Evolutionary conservation across 2,329 filamentous ascomycete species (phyloP).

Genomic region (Colletotrichum tropicicola): DNA sequence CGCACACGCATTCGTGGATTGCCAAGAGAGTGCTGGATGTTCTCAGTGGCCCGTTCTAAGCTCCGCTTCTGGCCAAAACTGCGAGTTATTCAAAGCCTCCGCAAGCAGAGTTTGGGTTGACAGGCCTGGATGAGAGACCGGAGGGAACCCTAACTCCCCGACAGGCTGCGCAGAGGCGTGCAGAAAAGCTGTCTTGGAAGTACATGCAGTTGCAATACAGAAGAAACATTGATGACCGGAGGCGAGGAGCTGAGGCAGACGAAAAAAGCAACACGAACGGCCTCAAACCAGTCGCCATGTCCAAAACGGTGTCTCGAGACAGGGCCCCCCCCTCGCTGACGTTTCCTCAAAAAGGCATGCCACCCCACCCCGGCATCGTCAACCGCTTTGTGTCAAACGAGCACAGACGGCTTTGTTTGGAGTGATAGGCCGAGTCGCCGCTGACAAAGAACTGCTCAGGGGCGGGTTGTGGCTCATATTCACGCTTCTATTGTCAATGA

Average conservation of each 20-base stretch:
- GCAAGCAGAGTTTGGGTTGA: background rate
- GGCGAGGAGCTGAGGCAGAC: background rate
- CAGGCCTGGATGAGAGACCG: background rate
- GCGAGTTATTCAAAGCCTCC: background rate
- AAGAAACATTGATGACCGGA: too few species aligned
- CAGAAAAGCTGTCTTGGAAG: background rate
- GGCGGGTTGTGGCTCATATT: background rate
- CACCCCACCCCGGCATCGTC: background rate
- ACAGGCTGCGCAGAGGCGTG: background rate
- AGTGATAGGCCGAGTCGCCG: background rate
- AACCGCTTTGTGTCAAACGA: slow-evolving; percentile 17
- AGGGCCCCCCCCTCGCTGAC: slow-evolving; percentile 11
- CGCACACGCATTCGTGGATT: slow-evolving; percentile 25
- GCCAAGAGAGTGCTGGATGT: slow-evolving; percentile 10
- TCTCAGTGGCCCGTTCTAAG: slow-evolving; percentile 12
- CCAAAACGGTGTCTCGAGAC: background rate
- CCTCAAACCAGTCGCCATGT: background rate
- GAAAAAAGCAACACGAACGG: background rate
- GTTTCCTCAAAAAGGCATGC: background rate
- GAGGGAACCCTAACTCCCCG: background rate
- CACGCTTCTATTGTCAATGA: background rate
- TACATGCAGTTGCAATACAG: background rate
- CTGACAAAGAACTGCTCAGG: slow-evolving; percentile 4
- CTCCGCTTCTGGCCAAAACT: background rate
- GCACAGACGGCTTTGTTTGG: slow-evolving; percentile 2